Conservation (phyloP, 805 yeast species). For the Ogataea nitratoaversa region DNA sequence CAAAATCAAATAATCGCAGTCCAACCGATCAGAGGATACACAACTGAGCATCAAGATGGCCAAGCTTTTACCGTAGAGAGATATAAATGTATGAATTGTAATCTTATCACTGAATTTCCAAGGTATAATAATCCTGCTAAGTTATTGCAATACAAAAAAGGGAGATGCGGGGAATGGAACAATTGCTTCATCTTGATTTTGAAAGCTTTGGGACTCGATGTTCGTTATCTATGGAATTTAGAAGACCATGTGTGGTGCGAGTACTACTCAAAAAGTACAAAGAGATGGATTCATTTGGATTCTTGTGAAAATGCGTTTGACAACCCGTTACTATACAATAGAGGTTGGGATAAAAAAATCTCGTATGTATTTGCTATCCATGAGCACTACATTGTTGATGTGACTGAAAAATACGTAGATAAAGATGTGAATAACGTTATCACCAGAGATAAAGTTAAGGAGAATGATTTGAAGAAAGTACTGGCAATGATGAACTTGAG, state of each 20-base stretch:
- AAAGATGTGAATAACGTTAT: conserved; percentile 32
- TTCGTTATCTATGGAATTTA: conserved; percentile 77
- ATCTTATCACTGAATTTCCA: conserved; percentile 53
- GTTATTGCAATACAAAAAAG: conserved; percentile 57
- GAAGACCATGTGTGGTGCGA: conserved; percentile 99
- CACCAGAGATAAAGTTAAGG: conserved; percentile 44
- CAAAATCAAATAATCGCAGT: conserved; percentile 35
- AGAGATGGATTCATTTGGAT: conserved; percentile 85
- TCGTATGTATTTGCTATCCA: conserved; percentile 76
- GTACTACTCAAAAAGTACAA: conserved; percentile 55
- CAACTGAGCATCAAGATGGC: conserved; percentile 41
- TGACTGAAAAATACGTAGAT: conserved; percentile 62
- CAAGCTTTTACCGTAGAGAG: conserved; percentile 58
- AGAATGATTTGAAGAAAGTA: conserved; percentile 33
- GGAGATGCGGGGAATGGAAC: conserved; percentile 97
- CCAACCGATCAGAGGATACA: conserved; percentile 40
- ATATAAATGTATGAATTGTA: conserved; percentile 57
- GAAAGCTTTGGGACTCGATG: conserved; percentile 58
- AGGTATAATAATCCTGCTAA: conserved; percentile 67
- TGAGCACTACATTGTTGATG: conserved; percentile 59
- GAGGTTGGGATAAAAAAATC: conserved; percentile 94
- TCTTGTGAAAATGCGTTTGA: conserved; percentile 85
- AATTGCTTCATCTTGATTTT: conserved; percentile 72
- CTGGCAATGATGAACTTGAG: conserved; percentile 35
- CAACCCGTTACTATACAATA: conserved; percentile 69